Evolutionary conservation across 2,329 filamentous ascomycete genomes (phyloP).

Genomic region (Diplodia sapinea): DNA sequence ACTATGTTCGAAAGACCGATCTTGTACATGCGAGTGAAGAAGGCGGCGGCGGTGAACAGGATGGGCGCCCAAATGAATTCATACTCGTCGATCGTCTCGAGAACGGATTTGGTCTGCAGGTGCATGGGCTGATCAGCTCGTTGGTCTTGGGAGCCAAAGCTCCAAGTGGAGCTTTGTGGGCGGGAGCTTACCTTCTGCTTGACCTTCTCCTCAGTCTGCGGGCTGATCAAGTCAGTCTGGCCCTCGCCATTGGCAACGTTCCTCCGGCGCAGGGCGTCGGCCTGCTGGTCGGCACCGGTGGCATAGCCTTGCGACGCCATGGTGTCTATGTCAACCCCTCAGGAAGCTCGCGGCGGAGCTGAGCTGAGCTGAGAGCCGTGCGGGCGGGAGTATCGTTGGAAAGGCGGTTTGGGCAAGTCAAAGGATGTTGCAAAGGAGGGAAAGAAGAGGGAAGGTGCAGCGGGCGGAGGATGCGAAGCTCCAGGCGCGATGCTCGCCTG

Average conservation of each 20-base stretch:
- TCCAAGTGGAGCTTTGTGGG: conserved; percentile 10
- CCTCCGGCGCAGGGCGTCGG: conserved; percentile 54
- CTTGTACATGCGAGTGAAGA: conserved; percentile 72
- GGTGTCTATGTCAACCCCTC: conserved; percentile 30
- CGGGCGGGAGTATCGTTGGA: neutral
- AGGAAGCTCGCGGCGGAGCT: conserved; percentile 29
- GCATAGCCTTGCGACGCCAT: conserved; percentile 34
- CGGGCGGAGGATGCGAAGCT: conserved; percentile 29
- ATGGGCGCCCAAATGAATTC: conserved; percentile 69
- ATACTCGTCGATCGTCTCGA: conserved; percentile 67
- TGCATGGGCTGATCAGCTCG: conserved; percentile 20
- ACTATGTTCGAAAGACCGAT: conserved; percentile 73
- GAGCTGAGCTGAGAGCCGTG: conserved; percentile 20
- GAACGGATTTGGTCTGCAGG: conserved; percentile 57
- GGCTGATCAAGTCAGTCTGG: conserved; percentile 41
- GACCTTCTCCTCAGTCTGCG: conserved; percentile 51
- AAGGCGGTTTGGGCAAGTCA: neutral
- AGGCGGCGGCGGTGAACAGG: conserved; percentile 66
- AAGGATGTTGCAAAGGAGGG: conserved; percentile 25
- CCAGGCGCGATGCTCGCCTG: conserved; percentile 22
- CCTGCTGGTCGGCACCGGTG: conserved; percentile 51
- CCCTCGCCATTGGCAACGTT: conserved; percentile 45
- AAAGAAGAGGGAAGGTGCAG: conserved; percentile 22
- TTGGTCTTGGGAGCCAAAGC: conserved; percentile 21
- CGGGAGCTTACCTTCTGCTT: conserved; percentile 53